Percentiles rank a stretch among this genome's conserved stretches.
Conservation (phyloP, 225 moss, liverwort and hornwort genomes). For the Physcomitrellopsis africana region DNA sequence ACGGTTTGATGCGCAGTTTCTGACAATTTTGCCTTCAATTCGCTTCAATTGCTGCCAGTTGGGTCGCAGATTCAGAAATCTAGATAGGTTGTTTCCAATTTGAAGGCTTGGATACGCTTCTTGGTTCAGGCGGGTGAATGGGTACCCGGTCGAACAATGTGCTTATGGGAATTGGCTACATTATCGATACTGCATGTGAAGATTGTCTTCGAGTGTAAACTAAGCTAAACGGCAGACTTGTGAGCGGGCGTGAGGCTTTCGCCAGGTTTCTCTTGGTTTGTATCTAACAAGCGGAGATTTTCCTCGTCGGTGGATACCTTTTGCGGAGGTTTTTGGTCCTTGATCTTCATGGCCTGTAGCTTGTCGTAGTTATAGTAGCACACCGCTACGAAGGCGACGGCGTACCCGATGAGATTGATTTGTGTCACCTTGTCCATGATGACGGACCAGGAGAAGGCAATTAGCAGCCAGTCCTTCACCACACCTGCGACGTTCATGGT, state of each 20-base stretch:
- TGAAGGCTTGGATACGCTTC: no score
- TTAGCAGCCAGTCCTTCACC: slow-evolving; percentile 40
- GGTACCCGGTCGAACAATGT: no score
- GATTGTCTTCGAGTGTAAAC: no score
- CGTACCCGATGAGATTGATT: slow-evolving; percentile 50
- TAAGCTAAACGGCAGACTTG: slow-evolving; percentile 31
- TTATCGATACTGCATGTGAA: no score
- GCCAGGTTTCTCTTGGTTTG: slow-evolving; percentile 47
- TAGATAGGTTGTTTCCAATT: no score
- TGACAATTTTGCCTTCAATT: no score
- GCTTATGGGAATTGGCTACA: no score
- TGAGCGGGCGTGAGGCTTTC: slow-evolving; percentile 34
- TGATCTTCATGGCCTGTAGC: slow-evolving; percentile 52
- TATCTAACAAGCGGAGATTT: slow-evolving; percentile 39
- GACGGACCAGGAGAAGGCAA: slow-evolving; percentile 53
- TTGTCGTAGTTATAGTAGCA: slow-evolving; percentile 67
- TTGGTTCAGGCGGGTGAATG: no score
- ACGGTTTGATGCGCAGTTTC: no score
- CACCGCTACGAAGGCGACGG: slow-evolving; percentile 45
- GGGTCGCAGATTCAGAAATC: no score
- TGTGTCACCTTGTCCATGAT: slow-evolving; percentile 55
- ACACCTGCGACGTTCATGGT: slow-evolving; percentile 38
- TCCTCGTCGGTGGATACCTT: slow-evolving; percentile 43
- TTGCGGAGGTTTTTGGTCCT: slow-evolving; percentile 40
- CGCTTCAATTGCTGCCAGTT: no score